Evolutionary conservation across 169 alveolate genomes (phyloP).

Genomic region (Plasmodium sp.): DNA sequence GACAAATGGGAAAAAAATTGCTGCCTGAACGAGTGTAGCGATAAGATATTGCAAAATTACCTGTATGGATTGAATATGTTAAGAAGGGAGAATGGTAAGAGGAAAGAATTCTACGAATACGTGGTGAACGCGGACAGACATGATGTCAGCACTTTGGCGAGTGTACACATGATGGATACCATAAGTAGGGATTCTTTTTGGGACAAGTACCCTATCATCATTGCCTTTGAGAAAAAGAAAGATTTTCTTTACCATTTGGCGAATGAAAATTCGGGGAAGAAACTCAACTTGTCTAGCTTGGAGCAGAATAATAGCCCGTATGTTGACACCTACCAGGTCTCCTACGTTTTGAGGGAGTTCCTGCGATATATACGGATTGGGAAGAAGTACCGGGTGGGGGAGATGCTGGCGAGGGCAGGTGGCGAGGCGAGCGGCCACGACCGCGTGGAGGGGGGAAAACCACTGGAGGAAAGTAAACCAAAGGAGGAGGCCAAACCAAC

Average conservation of each 20-base stretch:
- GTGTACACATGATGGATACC: conserved; percentile 39
- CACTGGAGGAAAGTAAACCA: too few relatives aligned
- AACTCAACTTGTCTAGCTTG: conserved; percentile 10
- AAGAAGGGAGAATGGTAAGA: conserved; percentile 19
- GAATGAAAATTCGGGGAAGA: background rate
- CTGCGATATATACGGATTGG: background rate
- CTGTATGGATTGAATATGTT: conserved; percentile 52
- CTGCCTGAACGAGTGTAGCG: background rate
- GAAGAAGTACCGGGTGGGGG: background rate
- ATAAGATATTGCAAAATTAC: conserved; percentile 27
- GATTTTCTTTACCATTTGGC: conserved; percentile 51
- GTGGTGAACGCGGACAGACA: background rate
- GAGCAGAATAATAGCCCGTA: conserved; percentile 15
- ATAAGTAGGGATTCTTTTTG: background rate
- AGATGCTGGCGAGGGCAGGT: background rate
- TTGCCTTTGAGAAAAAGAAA: conserved; percentile 62
- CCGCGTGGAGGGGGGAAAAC: too few relatives aligned
- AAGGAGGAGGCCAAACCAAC: too few relatives aligned
- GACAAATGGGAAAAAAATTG: background rate
- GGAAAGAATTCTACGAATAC: conserved; percentile 43
- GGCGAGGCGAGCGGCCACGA: background rate
- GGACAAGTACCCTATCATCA: conserved; percentile 32
- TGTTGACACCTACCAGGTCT: conserved; percentile 38
- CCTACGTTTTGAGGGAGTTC: conserved; percentile 41
- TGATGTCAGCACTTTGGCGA: background rate